Evolutionary conservation across 345 rosid genomes (phyloP).

Genomic region (Crucihimalaya himalaica): DNA sequence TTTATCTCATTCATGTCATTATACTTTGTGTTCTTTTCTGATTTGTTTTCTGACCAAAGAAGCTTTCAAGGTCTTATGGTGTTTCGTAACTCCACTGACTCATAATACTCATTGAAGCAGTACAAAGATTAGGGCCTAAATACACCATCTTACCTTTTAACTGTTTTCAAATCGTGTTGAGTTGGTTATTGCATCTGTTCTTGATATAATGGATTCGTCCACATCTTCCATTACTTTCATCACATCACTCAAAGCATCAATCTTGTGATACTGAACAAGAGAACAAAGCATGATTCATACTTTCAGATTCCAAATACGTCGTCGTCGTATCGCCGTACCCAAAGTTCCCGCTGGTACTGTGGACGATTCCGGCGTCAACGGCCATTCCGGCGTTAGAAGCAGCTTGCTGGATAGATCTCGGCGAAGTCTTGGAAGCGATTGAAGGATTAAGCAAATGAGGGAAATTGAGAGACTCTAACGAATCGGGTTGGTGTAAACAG

Average conservation of each 20-base stretch:
- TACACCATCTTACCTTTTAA: too few species aligned
- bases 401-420: slow-evolving; percentile 66
- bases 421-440: slow-evolving; percentile 51
- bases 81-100: too few species aligned
- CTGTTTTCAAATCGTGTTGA: too few species aligned
- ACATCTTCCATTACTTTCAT: too few species aligned
- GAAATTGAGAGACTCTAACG: slow-evolving; percentile 52
- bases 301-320: too few species aligned
- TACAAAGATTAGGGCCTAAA: too few species aligned
- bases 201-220: too few species aligned
- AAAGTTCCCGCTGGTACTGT: background rate
- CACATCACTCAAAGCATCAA: too few species aligned
- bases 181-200: too few species aligned
- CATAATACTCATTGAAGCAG: too few species aligned
- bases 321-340: slow-evolving; percentile 13
- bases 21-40: slow-evolving; percentile 76
- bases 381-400: slow-evolving; percentile 98
- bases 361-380: slow-evolving; percentile 52
- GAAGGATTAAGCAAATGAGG: slow-evolving; percentile 55
- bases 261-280: too few species aligned
- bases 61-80: slow-evolving; percentile 46
- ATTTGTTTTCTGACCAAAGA: slow-evolving; percentile 61
- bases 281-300: too few species aligned
- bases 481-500: slow-evolving; percentile 57
- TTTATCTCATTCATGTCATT: slow-evolving; percentile 61